These are phyloP conservation scores for Pilatotrama ljubarskyi DNA, from an alignment of 768 basidiomycete species.

Conservation along the genomic window DNA sequence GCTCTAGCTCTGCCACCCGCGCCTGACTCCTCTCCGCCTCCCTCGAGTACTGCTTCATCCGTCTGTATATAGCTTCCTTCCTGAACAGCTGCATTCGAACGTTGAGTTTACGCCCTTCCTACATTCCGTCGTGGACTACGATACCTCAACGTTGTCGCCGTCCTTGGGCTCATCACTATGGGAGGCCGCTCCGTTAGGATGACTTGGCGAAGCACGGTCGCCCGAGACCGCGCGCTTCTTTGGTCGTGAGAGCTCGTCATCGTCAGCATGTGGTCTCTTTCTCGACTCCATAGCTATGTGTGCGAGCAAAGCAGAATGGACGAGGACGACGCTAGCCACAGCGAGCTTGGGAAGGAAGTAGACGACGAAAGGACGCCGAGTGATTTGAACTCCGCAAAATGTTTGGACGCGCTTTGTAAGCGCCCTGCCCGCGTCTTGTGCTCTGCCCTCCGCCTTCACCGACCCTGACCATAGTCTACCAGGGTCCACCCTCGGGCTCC, in stretches of 20 bases:
- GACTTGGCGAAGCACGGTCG: constrained; percentile 27
- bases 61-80: constrained; percentile 34
- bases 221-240: constrained; percentile 32
- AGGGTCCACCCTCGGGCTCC: too few relatives aligned
- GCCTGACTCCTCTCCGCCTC: constrained; percentile 31
- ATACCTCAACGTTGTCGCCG: constrained; percentile 31
- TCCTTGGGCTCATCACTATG: constrained; percentile 33
- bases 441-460: background rate
- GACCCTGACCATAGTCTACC: background rate
- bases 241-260: constrained; percentile 23
- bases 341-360: constrained; percentile 18
- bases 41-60: constrained; percentile 35
- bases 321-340: constrained; percentile 12
- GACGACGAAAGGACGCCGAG: constrained; percentile 17
- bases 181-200: constrained; percentile 26
- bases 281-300: constrained; percentile 26
- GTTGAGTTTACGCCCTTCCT: background rate
- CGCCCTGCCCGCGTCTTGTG: background rate
- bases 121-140: background rate
- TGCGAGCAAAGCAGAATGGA: background rate
- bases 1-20: constrained; percentile 31
- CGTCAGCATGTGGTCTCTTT: constrained; percentile 31
- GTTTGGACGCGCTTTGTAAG: constrained; percentile 16
- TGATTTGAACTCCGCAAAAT: constrained; percentile 21
- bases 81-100: constrained; percentile 27